Conservation (phyloP, 2,329 filamentous ascomycete species). For the Talaromyces sp. region DNA sequence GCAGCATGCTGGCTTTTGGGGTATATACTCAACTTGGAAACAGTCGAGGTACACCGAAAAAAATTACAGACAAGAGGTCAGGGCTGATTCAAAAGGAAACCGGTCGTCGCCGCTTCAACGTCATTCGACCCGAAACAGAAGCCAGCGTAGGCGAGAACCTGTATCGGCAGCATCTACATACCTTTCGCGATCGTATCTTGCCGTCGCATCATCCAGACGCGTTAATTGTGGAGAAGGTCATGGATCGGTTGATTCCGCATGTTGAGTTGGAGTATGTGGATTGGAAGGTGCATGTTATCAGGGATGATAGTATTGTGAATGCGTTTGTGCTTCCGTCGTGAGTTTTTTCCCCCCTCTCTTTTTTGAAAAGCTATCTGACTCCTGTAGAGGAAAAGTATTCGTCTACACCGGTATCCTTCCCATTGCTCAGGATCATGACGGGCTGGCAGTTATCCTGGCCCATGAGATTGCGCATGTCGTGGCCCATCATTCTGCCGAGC, state of each 20-base stretch:
- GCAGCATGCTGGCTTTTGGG: neutral
- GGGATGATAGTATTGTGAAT: conserved; percentile 45
- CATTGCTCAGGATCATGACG: conserved; percentile 52
- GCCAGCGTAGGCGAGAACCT: conserved; percentile 36
- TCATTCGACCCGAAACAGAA: conserved; percentile 44
- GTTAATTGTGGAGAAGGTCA: conserved; percentile 46
- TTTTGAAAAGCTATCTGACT: neutral
- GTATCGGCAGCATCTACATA: conserved; percentile 45
- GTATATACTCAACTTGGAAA: conserved; percentile 44
- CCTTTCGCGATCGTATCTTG: conserved; percentile 45
- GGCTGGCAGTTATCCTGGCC: conserved; percentile 56
- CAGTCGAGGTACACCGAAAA: conserved; percentile 40
- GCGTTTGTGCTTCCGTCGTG: conserved; percentile 60
- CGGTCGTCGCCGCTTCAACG: conserved; percentile 55
- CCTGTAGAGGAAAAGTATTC: conserved; percentile 52
- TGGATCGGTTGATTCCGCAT: conserved; percentile 51
- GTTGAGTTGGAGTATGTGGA: conserved; percentile 39
- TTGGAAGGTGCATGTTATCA: conserved; percentile 59
- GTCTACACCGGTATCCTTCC: conserved; percentile 59
- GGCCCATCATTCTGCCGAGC: conserved; percentile 52
- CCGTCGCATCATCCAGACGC: conserved; percentile 46
- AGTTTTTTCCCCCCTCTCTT: conserved; percentile 8
- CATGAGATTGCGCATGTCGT: conserved; percentile 64
- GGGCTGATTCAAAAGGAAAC: conserved; percentile 30
- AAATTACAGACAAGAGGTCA: neutral